Percentiles rank a stretch among this genome's conserved stretches.
These are phyloP conservation scores for Penicillium freii DNA, from an alignment of 2,329 filamentous ascomycete genomes.

Conservation along the genomic window DNA sequence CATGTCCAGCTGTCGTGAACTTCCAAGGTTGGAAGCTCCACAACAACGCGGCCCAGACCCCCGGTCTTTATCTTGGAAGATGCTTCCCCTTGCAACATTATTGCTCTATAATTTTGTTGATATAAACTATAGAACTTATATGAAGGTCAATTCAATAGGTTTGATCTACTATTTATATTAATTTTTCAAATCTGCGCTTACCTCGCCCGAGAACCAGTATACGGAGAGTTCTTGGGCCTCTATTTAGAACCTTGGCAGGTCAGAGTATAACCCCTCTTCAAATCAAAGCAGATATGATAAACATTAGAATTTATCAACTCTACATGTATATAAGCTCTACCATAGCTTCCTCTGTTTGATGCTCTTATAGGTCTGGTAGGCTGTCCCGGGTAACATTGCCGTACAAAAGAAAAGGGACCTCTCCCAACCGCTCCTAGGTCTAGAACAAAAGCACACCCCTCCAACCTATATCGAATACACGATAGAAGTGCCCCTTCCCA, in stretches of 20 bases:
- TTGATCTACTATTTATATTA: neutral
- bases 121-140: neutral
- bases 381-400: neutral
- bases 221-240: neutral
- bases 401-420: neutral
- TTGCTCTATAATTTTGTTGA: neutral
- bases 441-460: neutral
- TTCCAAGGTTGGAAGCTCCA: conserved; percentile 2
- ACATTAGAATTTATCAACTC: neutral
- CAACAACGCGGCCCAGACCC: conserved; percentile 11
- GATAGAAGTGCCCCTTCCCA: neutral
- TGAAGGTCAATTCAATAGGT: neutral
- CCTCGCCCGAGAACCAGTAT: neutral
- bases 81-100: neutral
- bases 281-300: neutral
- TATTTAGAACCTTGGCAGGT: neutral
- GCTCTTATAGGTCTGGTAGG: neutral
- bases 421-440: neutral
- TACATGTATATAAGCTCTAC: neutral
- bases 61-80: conserved; percentile 6
- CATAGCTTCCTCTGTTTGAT: neutral
- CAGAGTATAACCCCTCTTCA: conserved; percentile 1
- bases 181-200: neutral
- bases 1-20: neutral
- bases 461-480: neutral